A percentile compares a stretch with the other conserved stretches of the same genome.
Evolutionary conservation across 495 filamentous ascomycete species (phyloP).

Genomic region (Sordaria brevicollis): DNA sequence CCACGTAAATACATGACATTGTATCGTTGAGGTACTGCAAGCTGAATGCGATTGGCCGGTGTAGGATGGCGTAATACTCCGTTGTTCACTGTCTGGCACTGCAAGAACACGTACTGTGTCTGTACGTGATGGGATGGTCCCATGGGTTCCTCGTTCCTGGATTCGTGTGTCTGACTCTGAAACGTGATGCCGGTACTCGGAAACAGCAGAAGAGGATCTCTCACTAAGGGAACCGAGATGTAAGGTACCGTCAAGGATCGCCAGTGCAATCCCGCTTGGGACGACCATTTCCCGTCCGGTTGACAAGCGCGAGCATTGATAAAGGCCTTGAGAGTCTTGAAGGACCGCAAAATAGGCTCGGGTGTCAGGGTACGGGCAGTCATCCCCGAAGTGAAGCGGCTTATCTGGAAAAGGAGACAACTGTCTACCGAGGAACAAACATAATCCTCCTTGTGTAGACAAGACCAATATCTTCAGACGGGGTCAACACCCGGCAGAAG

Average conservation of each 20-base stretch:
- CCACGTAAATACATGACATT: neutral
- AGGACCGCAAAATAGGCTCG: neutral
- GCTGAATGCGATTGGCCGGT: neutral
- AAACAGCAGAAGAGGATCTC: neutral
- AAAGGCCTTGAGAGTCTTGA: neutral
- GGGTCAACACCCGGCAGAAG: neutral
- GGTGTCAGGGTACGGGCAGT: neutral
- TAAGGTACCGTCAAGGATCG: neutral
- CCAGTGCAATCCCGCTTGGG: neutral
- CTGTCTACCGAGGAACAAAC: neutral
- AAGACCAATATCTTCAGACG: neutral
- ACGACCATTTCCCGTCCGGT: neutral
- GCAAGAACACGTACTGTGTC: neutral
- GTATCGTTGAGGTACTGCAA: neutral
- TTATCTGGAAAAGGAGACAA: neutral
- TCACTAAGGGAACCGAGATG: neutral
- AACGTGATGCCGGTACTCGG: neutral
- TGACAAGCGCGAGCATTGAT: neutral
- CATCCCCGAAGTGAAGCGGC: neutral
- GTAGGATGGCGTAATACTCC: neutral
- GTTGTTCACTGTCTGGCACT: neutral
- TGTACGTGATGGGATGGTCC: neutral
- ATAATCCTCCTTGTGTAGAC: neutral
- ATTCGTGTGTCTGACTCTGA: constrained; percentile 1
- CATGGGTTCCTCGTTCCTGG: neutral